phyloP scores from a whole-genome alignment of 345 rosid genomes.

The Hypericum androsaemum region DNA sequence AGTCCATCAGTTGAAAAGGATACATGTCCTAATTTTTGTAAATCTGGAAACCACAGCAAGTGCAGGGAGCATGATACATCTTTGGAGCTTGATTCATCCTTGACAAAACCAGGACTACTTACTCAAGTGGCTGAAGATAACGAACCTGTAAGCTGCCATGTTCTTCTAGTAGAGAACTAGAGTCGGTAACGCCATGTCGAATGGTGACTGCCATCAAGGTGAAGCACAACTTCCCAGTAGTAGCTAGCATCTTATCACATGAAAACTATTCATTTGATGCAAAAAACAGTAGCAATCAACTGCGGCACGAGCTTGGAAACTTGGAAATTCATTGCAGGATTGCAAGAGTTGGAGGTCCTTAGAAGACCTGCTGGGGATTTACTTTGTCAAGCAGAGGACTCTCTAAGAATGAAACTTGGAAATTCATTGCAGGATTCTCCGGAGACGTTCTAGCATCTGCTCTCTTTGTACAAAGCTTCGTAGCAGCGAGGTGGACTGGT shows the following conservation, averaged over 20 bases:
- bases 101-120: constrained; percentile 15
- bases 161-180: constrained; percentile 17
- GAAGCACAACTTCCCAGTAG: constrained; percentile 12
- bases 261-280: constrained; percentile 22
- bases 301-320: constrained; percentile 10
- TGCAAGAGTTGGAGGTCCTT: constrained; percentile 55
- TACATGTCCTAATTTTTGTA: constrained; percentile 11
- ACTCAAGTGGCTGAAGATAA: constrained; percentile 11
- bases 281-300: constrained; percentile 12
- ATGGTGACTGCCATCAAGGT: constrained; percentile 15
- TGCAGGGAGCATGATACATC: constrained; percentile 11
- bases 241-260: constrained; percentile 16
- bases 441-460: no score
- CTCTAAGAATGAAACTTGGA: constrained; percentile 29
- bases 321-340: no score
- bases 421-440: constrained; percentile 19
- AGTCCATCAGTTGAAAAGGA: constrained; percentile 14
- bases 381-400: constrained; percentile 39
- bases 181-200: constrained; percentile 15
- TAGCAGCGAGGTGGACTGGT: no score
- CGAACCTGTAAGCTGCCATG: constrained; percentile 10
- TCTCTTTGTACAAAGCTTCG: no score
- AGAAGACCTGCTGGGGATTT: constrained; percentile 43
- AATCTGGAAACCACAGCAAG: neutral
- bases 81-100: constrained; percentile 14